Base-by-base conservation (phyloP, 1,139 yeast genomes). In the Suhomyces guaymorum region DNA sequence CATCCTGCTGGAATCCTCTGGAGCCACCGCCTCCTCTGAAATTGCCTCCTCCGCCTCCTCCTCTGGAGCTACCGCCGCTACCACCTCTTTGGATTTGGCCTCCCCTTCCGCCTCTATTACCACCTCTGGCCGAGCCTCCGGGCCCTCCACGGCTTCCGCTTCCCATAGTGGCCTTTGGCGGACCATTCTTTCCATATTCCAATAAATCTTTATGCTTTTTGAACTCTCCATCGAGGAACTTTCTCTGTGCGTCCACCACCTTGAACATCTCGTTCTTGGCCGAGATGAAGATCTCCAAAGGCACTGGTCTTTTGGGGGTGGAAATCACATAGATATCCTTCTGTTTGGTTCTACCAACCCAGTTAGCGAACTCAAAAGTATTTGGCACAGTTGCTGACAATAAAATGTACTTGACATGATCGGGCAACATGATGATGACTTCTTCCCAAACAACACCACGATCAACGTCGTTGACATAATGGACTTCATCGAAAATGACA, bases 371-470 rank as follows among this genome's bases (percentile, higher is more conserved):
- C 55, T 92, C 99, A 69, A 80, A 86, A 0, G 98, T 94, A 57
- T 92, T 92, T 6, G 99, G 98, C 9, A 92, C 97, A 0, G 99
- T 92, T 2, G 98, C 98, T 4, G 97, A 89, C 27, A 90, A 65
- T 35, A 90, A 68, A 41, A 90, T 88, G 53, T 85, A 85, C 49
- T 87, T 89, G 35, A 92, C 95, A 59, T 90, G 95, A 46, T 90
- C 97, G 1, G 99, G 99, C 28, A 92, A 70, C 88, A 92, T 81
- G 47, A 92, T 92, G 42, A 92, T 92, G 7, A 94, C 96, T 59
- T 92, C 99, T 63, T 92, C 99, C 99, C 99, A 92, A 5, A 92
- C 99, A 21, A 92, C 98, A 55, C 99, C 99, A 59, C 99, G 78
- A 53, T 89, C 96, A 39, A 87, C 85, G 64, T 92, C 99, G 54